Evolutionary conservation across 768 basidiomycete species (phyloP).

Genomic region (Lepiota venenata): DNA sequence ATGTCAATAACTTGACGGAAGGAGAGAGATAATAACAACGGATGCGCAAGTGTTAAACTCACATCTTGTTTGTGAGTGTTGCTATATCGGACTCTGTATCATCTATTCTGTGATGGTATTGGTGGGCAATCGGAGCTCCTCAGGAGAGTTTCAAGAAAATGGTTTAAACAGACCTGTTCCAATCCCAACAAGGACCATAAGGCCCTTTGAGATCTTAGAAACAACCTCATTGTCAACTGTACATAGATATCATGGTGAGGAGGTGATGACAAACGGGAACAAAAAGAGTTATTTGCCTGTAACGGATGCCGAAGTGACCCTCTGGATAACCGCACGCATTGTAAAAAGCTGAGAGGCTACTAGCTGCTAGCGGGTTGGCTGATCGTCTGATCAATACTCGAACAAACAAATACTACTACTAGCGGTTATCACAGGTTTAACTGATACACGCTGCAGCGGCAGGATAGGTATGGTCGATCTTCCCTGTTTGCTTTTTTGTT

Average conservation of each 20-base stretch:
- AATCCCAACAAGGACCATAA: conserved; percentile 91
- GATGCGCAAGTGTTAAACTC: conserved; percentile 17
- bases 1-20: conserved; percentile 5
- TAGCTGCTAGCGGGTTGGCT: too few relatives aligned
- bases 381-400: too few relatives aligned
- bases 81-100: conserved; percentile 77
- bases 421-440: too few relatives aligned
- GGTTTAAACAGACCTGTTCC: conserved; percentile 55
- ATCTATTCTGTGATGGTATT: conserved; percentile 45
- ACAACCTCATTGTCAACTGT: conserved; percentile 78
- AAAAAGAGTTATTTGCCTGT: background rate
- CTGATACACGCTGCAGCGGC: too few relatives aligned
- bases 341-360: background rate
- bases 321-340: conserved; percentile 83
- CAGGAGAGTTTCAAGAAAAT: background rate
- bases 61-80: conserved; percentile 83
- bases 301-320: conserved; percentile 64
- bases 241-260: background rate
- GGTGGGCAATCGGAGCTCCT: conserved; percentile 11
- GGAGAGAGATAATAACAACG: background rate
- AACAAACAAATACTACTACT: too few relatives aligned
- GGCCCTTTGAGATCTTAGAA: conserved; percentile 77
- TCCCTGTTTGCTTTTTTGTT: too few relatives aligned
- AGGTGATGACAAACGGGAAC: background rate
- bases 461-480: too few relatives aligned